A percentile compares a stretch with the other conserved stretches of the same genome.
These are phyloP conservation scores for Yamadazyma philogaea DNA, from an alignment of 805 yeast genomes.

Conservation along the genomic window DNA sequence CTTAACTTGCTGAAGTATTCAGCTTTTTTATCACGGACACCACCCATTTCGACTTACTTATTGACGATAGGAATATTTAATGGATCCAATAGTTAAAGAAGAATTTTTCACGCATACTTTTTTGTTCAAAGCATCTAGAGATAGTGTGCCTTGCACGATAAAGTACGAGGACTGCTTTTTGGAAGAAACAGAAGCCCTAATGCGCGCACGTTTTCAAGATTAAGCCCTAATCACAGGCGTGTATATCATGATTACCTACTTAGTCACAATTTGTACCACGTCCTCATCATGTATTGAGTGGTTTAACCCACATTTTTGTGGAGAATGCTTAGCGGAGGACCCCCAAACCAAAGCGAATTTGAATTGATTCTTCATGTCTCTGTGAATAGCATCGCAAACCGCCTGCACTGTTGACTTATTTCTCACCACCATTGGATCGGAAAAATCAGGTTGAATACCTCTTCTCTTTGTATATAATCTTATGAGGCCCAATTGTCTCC, in stretches of 20 bases:
- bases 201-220: slow-evolving; percentile 8
- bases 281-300: slow-evolving; percentile 90
- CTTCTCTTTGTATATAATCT: slow-evolving; percentile 86
- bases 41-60: slow-evolving; percentile 96
- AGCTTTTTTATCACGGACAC: slow-evolving; percentile 94
- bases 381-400: slow-evolving; percentile 87
- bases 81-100: slow-evolving; percentile 40
- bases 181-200: slow-evolving; percentile 11
- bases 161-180: neutral
- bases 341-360: slow-evolving; percentile 98
- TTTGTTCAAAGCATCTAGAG: too few relatives aligned
- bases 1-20: slow-evolving; percentile 95
- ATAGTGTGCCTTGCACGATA: neutral
- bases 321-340: slow-evolving; percentile 88
- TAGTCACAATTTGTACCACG: slow-evolving; percentile 86
- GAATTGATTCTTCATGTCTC: slow-evolving; percentile 88
- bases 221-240: slow-evolving; percentile 1
- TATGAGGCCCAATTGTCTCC: slow-evolving; percentile 80
- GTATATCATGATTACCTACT: slow-evolving; percentile 33
- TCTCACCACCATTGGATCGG: slow-evolving; percentile 90
- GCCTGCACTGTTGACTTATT: slow-evolving; percentile 73
- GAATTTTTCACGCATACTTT: slow-evolving; percentile 2
- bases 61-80: slow-evolving; percentile 90
- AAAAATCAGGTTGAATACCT: slow-evolving; percentile 76
- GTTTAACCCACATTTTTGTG: slow-evolving; percentile 90